Base-by-base conservation (phyloP, 805 yeast species). In the Crinitomyces ghanaensis region DNA sequence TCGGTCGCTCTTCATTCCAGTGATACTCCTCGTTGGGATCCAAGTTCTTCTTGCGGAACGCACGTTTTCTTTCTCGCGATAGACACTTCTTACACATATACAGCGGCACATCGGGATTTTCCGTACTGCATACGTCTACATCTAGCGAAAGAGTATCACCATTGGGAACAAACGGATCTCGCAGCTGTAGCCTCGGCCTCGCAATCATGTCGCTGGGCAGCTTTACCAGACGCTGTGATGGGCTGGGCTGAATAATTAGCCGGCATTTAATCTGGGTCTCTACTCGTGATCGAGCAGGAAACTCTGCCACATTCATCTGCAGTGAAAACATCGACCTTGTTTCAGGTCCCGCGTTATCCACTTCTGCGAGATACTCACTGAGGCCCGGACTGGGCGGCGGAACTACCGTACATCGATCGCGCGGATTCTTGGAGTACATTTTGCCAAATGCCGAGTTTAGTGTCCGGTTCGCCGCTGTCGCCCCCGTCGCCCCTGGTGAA, bases 251-350 rank as follows among this genome's bases (percentile, higher is more conserved):
- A 30, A 88, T 62, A 3, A 68, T 53, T 11, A 91, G 58, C 28
- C 70, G 66, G 32, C 93, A 61, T 53, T 84, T 88, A 51, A 91
- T 84, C 58, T 91, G 98, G 13, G 96, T 91, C 57, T 91, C 98
- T 4, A 91, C 98, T 43, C 98, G 71, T 5, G 95, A 84, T 41
- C 74, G 74, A 4, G 69, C 58, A 2, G 96, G 96, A 28, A 88
- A 61, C 33, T 75, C 78, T 19, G 34, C 36, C 1, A 45, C 33
- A 28, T 19, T 22, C 11, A 47, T 31, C 12, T 33, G n/a, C n/a
- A n/a, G n/a, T n/a, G n/a, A n/a, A n/a, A n/a, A n/a, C n/a, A n/a
- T n/a, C n/a, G n/a, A n/a, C n/a, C n/a, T n/a, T n/a, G n/a, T n/a
- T n/a, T n/a, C n/a, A n/a, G n/a, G n/a, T n/a, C n/a, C n/a, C n/a